A percentile compares a stretch with the other conserved stretches of the same genome.
Conservation (phyloP, 148 eudicot species). For the Limonium bicolor region DNA sequence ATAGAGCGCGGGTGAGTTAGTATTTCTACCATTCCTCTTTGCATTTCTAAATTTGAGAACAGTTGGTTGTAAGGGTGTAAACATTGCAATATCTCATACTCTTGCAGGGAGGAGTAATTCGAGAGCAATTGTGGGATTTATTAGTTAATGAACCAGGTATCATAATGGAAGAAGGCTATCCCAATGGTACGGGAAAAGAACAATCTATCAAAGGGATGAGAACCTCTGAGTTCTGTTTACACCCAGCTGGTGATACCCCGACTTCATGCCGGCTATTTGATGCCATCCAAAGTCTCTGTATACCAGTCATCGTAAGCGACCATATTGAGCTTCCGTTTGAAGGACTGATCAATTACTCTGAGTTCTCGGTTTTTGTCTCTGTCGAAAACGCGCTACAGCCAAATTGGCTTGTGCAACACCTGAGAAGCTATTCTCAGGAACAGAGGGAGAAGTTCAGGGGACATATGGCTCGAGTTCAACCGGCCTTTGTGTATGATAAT, state of each 20-base stretch:
- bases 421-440: constrained; percentile 32
- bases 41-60: no score
- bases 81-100: no score
- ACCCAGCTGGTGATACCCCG: constrained; percentile 98
- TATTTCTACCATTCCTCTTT: background rate
- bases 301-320: constrained; percentile 87
- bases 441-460: constrained; percentile 37
- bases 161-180: constrained; percentile 94
- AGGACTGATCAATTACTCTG: constrained; percentile 78
- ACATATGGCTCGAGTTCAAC: constrained; percentile 72
- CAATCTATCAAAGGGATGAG: constrained; percentile 92
- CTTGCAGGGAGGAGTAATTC: constrained; percentile 77
- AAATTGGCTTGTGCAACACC: constrained; percentile 65
- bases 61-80: no score
- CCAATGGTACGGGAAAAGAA: constrained; percentile 87
- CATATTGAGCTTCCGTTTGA: constrained; percentile 81
- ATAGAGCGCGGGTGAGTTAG: constrained; percentile 71
- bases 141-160: constrained; percentile 55
- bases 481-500: constrained; percentile 49
- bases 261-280: constrained; percentile 94
- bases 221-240: constrained; percentile 85
- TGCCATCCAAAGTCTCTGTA: constrained; percentile 90
- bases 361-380: constrained; percentile 66
- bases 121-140: constrained; percentile 84
- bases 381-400: constrained; percentile 63